Percentiles rank a stretch among this genome's conserved stretches.
phyloP scores from a whole-genome alignment of 192 early-diverging fungal species.

The Fimicolochytrium jonesii region DNA sequence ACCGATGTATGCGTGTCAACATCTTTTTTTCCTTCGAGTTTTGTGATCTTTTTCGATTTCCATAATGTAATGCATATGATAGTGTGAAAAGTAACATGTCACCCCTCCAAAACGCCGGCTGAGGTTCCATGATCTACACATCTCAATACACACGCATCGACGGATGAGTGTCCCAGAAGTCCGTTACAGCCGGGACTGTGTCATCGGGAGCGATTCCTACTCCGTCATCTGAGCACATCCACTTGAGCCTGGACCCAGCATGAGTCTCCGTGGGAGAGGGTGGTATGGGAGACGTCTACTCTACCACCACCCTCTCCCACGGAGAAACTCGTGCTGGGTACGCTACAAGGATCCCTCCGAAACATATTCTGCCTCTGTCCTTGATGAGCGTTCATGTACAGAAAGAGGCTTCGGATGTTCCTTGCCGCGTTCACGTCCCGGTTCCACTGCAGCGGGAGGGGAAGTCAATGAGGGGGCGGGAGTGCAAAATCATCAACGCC shows the following conservation, averaged over 20 bases:
- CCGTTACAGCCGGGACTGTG: slow-evolving; percentile 4
- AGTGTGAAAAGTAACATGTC: too few relatives aligned
- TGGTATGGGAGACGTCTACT: neutral
- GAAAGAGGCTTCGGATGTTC: slow-evolving; percentile 12
- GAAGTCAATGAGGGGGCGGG: neutral
- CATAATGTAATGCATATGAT: too few relatives aligned
- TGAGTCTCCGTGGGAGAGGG: neutral
- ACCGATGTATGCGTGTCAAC: too few relatives aligned
- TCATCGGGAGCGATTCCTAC: neutral
- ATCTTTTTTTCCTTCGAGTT: too few relatives aligned
- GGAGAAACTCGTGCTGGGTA: too few relatives aligned
- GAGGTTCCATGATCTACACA: neutral
- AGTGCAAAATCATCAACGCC: neutral
- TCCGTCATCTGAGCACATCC: neutral
- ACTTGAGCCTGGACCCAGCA: neutral
- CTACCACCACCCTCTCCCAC: too few relatives aligned
- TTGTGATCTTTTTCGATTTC: too few relatives aligned
- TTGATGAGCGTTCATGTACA: slow-evolving; percentile 13
- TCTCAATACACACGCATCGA: neutral
- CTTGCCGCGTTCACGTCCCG: slow-evolving; percentile 25
- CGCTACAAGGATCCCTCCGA: neutral
- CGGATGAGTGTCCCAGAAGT: neutral
- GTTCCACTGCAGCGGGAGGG: slow-evolving; percentile 11
- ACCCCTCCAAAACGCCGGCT: neutral
- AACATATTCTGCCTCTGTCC: slow-evolving; percentile 11